Conservation (phyloP, 1,139 yeast genomes). For the Saccharomyces hybrid region DNA sequence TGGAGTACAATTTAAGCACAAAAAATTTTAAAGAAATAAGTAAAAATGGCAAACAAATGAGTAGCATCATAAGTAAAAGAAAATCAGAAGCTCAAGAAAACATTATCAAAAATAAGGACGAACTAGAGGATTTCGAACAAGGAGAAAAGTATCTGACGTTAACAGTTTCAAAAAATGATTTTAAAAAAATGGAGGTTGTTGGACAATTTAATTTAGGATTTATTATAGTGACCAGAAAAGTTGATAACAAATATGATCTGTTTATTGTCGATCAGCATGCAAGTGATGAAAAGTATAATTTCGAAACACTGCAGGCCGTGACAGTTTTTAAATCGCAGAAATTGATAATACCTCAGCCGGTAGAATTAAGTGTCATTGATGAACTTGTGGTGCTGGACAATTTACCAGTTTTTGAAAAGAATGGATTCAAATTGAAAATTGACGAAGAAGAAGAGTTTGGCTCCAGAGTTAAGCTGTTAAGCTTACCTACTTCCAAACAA, state of each 20-base stretch:
- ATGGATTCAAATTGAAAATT: conserved; percentile 63
- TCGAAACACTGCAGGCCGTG: conserved; percentile 55
- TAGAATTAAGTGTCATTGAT: conserved; percentile 71
- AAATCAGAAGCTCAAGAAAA: background rate
- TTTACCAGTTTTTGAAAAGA: conserved; percentile 47
- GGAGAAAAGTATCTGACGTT: conserved; percentile 50
- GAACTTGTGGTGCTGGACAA: conserved; percentile 62
- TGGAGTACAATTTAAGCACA: background rate
- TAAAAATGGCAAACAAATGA: background rate
- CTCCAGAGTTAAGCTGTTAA: conserved; percentile 42
- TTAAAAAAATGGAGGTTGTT: conserved; percentile 60
- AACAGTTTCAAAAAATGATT: conserved; percentile 55
- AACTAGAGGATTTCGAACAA: conserved; percentile 37
- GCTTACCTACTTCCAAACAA: conserved; percentile 69
- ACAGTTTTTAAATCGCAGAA: conserved; percentile 60
- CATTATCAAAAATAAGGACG: conserved; percentile 8
- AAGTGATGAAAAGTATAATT: conserved; percentile 88
- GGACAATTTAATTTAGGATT: conserved; percentile 95
- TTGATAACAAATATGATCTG: conserved; percentile 42
- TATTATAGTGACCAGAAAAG: conserved; percentile 54
- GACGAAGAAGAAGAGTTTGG: conserved; percentile 47
- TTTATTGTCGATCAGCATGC: conserved; percentile 97
- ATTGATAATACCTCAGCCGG: conserved; percentile 53
- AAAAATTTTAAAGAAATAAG: background rate
- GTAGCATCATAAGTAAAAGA: background rate